A percentile compares a stretch with the other conserved stretches of the same genome.
phyloP scores from a whole-genome alignment of 2,329 filamentous ascomycete species.

The Myrmaecium sp. region DNA sequence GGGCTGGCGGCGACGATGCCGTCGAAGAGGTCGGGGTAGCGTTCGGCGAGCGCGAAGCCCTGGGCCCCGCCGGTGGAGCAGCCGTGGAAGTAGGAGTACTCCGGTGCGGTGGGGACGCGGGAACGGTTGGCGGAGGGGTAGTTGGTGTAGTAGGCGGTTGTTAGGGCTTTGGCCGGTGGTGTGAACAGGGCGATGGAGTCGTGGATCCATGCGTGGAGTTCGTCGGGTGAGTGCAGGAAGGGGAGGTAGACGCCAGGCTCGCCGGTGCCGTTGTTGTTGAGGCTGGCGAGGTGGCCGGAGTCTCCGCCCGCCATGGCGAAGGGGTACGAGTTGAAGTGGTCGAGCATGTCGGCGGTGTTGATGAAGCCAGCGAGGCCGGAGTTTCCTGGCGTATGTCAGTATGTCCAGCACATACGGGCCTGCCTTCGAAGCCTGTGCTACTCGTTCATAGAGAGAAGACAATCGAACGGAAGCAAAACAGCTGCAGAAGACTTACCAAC shows the following conservation, averaged over 20 bases:
- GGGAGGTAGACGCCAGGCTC: constrained; percentile 5
- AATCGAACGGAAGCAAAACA: no score
- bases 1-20: constrained; percentile 7
- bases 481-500: constrained; percentile 5
- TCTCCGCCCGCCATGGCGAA: constrained; percentile 6
- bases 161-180: constrained; percentile 4
- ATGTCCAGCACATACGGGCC: constrained; percentile 1
- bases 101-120: neutral
- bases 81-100: constrained; percentile 6
- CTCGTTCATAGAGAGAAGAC: neutral
- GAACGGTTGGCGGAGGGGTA: neutral
- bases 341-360: constrained; percentile 3
- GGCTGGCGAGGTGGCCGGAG: constrained; percentile 4
- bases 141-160: constrained; percentile 3
- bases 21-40: constrained; percentile 7
- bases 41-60: constrained; percentile 6
- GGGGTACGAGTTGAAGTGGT: constrained; percentile 5
- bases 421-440: neutral
- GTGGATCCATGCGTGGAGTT: constrained; percentile 6
- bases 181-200: constrained; percentile 6
- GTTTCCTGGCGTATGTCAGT: constrained; percentile 4
- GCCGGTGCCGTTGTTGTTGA: constrained; percentile 4
- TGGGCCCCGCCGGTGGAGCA: constrained; percentile 7
- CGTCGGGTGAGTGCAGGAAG: constrained; percentile 5
- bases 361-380: constrained; percentile 6